Evolutionary conservation across 139 green algal species (phyloP).

Genomic region (Auxenochlorella pyrenoidosa): DNA sequence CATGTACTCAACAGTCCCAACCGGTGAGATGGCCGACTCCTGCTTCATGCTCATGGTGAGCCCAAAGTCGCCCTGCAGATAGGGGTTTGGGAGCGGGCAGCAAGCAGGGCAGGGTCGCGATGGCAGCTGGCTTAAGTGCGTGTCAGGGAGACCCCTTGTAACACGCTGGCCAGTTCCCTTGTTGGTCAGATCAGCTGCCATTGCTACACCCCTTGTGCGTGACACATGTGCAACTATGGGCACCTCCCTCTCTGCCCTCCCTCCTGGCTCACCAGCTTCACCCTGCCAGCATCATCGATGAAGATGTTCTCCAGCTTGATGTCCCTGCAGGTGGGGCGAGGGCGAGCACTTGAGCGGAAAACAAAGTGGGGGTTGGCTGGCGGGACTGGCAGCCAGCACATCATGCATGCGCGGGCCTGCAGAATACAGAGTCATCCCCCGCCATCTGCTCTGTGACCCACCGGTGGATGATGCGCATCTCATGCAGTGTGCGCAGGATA

Average conservation of each 20-base stretch:
- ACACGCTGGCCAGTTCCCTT: no score
- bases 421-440: no score
- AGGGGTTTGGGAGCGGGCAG: neutral
- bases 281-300: constrained; percentile 47
- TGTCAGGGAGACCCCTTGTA: no score
- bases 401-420: no score
- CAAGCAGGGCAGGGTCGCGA: neutral
- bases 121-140: no score
- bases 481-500: constrained; percentile 64
- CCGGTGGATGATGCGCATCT: constrained; percentile 73
- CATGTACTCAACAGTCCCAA: constrained; percentile 89
- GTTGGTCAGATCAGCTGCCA: no score
- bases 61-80: constrained; percentile 64
- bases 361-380: neutral
- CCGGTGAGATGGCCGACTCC: constrained; percentile 74
- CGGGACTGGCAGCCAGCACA: no score
- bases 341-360: neutral
- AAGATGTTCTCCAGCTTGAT: constrained; percentile 90
- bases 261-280: constrained; percentile 55
- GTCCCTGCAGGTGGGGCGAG: constrained; percentile 49
- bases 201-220: no score
- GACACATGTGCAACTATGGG: no score
- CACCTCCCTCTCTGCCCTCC: constrained; percentile 14
- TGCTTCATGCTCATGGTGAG: constrained; percentile 74
- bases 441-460: neutral